These are phyloP conservation scores for Hemileccinum rubropunctum DNA, from an alignment of 768 basidiomycete species.

Conservation along the genomic window DNA sequence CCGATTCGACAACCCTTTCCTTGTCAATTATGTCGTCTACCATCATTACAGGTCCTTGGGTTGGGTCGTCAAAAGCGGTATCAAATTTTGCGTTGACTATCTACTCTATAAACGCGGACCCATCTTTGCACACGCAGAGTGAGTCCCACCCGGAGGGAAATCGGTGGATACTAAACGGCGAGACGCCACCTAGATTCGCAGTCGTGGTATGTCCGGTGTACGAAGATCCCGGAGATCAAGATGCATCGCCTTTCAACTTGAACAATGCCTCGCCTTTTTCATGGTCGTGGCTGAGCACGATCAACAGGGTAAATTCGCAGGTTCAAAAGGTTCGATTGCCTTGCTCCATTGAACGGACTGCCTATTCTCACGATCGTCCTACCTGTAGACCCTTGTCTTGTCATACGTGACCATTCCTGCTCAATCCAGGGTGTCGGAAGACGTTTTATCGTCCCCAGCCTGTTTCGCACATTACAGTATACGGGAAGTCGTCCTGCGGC, in stretches of 20 bases:
- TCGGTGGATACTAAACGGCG: not conserved
- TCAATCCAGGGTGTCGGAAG: constrained; percentile 47
- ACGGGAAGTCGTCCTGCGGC: constrained; percentile 76
- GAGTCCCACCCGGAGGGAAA: constrained; percentile 26
- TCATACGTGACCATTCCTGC: constrained; percentile 93
- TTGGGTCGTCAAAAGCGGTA: constrained; percentile 93
- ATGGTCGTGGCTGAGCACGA: constrained; percentile 96
- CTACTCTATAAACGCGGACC: constrained; percentile 93
- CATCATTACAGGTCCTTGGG: constrained; percentile 96
- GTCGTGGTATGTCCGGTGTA: constrained; percentile 90
- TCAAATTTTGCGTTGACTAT: constrained; percentile 97
- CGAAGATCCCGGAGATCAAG: constrained; percentile 73
- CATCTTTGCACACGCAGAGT: constrained; percentile 96
- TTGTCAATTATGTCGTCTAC: constrained; percentile 85
- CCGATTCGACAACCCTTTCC: constrained; percentile 87
- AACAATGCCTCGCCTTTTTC: constrained; percentile 70
- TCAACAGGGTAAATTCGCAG: constrained; percentile 94
- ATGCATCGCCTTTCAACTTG: constrained; percentile 59
- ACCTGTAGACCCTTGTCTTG: constrained; percentile 76
- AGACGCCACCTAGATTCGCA: constrained; percentile 62
- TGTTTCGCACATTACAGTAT: constrained; percentile 77
- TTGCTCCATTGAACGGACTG: not conserved
- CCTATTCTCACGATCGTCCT: constrained; percentile 1
- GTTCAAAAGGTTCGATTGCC: constrained; percentile 85
- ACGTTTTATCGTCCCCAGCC: constrained; percentile 64